phyloP scores from a whole-genome alignment of 352 stramenopile genomes.

The Phytophthora cajani region DNA sequence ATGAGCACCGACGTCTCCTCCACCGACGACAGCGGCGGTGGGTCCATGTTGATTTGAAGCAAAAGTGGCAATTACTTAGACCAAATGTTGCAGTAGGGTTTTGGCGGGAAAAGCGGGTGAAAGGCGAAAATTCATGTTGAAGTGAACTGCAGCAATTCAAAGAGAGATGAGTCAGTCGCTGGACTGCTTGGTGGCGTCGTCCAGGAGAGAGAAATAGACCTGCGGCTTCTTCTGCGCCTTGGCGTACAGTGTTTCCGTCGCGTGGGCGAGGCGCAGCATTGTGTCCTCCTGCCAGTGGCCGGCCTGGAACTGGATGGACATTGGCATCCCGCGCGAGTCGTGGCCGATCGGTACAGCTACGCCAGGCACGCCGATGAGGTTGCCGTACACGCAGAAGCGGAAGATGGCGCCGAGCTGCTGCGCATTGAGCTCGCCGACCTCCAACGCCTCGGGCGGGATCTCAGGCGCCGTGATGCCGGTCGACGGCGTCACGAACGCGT shows the following conservation, averaged over 20 bases:
- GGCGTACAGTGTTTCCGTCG: conserved; percentile 51
- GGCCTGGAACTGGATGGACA: conserved; percentile 83
- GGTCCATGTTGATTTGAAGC: conserved; percentile 1
- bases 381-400: conserved; percentile 85
- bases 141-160: conserved; percentile 5
- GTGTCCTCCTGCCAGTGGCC: conserved; percentile 80
- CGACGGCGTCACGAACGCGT: conserved; percentile 91
- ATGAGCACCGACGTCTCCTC: conserved; percentile 65
- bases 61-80: conserved; percentile 12
- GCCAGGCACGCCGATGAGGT: conserved; percentile 88
- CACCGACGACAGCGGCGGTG: neutral
- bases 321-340: conserved; percentile 64
- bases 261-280: conserved; percentile 72
- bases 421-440: conserved; percentile 65
- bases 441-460: conserved; percentile 56
- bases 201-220: conserved; percentile 74
- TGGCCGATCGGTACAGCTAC: conserved; percentile 79
- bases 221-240: conserved; percentile 54
- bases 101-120: conserved; percentile 15
- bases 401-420: conserved; percentile 69
- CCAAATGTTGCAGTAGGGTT: conserved; percentile 21
- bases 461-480: conserved; percentile 78
- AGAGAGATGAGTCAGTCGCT: conserved; percentile 14
- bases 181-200: conserved; percentile 42
- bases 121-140: conserved; percentile 21